Evolutionary conservation across 78 protist species (phyloP), one percentile per base, ranked within the genome.

Genomic region (Dictyostelium purpureum): DNA sequence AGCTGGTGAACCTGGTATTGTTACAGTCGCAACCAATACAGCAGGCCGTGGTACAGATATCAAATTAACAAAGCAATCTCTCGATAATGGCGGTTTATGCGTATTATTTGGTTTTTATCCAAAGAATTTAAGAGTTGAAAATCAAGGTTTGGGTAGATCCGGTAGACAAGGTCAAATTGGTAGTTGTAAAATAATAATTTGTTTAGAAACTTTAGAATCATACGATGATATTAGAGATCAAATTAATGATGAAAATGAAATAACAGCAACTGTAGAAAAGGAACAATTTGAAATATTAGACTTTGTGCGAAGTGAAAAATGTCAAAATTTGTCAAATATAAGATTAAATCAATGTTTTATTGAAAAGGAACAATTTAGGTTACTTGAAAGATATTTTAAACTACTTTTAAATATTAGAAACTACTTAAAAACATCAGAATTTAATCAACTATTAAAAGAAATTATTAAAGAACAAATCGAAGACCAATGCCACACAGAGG

Each of bases 21-120:
- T 57, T 0, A 54, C 70, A 0, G 19, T 78, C n/a, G 73, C 87
- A 10, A 78, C 87, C 16, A 78, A 78, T 59, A 78, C 87, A 4
- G 87, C 87, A 0, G 87, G 87, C 26, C 70, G 87, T 42, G 87
- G 87, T 37, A 51, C 87, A 12, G 87, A 78, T 33, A 78, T 78
- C 42, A 78, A 61, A 42, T 43, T 78, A 24, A 78, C 87, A 7
- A 0, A 33, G 4, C 74, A 78, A 28, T 38, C 87, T 4, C n/a
- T 78, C 1, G 14, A 12, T n/a, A 37, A 28, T 28, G 87, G 87
- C 38, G 87, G 87, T 49, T n/a, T 78, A 12, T 74, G 59, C 59
- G 87, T 78, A 4, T 59, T 78, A 6, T 56, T 78, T 78, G 87
- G 69, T 21, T 78, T 78, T 7, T 78, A 78, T 61, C 87, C 87